Conservation (phyloP, 306 rosid genomes). For the Datisca glomerata region DNA sequence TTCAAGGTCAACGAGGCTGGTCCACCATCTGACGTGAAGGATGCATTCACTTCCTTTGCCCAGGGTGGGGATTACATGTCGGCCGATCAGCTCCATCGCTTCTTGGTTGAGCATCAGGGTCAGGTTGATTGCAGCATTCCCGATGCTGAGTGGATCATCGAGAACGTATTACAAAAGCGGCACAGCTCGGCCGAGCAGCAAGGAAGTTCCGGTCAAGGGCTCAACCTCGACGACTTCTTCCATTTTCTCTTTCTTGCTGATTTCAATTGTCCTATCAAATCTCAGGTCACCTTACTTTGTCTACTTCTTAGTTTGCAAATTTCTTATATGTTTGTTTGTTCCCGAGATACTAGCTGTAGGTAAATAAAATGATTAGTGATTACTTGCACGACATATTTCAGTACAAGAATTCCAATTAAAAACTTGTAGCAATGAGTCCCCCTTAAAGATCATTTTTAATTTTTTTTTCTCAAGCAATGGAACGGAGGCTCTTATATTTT, state of each 20-base stretch:
- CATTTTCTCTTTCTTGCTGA: conserved; percentile 35
- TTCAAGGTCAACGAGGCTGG: conserved; percentile 41
- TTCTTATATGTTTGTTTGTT: background rate
- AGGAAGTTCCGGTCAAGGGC: background rate
- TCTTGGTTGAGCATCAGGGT: conserved; percentile 40
- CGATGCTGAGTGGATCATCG: conserved; percentile 26
- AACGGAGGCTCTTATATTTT: no score
- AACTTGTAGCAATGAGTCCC: no score
- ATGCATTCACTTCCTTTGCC: conserved; percentile 31
- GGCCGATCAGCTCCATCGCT: conserved; percentile 37
- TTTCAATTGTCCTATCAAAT: conserved; percentile 43
- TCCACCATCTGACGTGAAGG: conserved; percentile 57
- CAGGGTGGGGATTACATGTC: conserved; percentile 25
- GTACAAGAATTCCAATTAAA: no score
- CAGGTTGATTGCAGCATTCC: conserved; percentile 24
- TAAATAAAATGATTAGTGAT: no score
- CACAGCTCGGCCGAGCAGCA: conserved; percentile 7
- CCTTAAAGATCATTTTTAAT: no score
- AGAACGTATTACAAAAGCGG: conserved; percentile 19
- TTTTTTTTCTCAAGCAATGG: no score
- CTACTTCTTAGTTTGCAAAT: background rate
- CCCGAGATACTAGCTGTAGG: no score
- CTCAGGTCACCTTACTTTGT: conserved; percentile 29
- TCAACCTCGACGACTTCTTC: conserved; percentile 52
- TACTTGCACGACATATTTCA: no score